These are phyloP conservation scores for Aureobasidium sp. DNA, from an alignment of 2,329 filamentous ascomycete species.

Conservation along the genomic window DNA sequence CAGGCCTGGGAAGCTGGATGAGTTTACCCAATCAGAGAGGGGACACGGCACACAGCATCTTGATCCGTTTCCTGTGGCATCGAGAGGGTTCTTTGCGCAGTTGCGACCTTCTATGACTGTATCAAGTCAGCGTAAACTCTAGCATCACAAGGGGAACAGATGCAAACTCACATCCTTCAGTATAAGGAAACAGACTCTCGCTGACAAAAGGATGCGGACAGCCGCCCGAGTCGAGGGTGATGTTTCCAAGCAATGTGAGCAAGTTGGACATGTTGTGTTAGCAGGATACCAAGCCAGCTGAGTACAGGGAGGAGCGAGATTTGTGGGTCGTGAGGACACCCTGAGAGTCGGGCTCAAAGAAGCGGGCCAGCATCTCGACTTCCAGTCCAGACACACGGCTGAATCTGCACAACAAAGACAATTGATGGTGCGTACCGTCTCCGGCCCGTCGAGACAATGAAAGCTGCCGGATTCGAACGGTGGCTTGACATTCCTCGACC, in stretches of 20 bases:
- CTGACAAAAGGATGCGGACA: conserved; percentile 23
- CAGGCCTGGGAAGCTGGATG: conserved; percentile 46
- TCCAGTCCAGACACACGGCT: too few relatives aligned
- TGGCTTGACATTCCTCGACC: background rate
- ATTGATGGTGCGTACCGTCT: background rate
- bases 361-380: background rate
- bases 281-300: background rate
- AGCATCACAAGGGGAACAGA: too few relatives aligned
- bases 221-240: conserved; percentile 19
- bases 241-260: conserved; percentile 12
- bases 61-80: conserved; percentile 16
- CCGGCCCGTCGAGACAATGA: background rate
- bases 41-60: conserved; percentile 78
- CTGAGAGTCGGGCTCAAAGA: background rate
- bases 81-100: conserved; percentile 21
- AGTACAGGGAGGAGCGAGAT: background rate
- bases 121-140: background rate
- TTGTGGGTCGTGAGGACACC: background rate
- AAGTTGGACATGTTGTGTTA: background rate
- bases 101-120: conserved; percentile 19
- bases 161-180: conserved; percentile 19
- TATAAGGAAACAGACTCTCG: conserved; percentile 18
- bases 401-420: background rate
- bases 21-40: conserved; percentile 62
- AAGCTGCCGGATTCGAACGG: background rate